Evolutionary conservation across 176 grass and related monocot species (phyloP), one percentile per base, ranked within the genome.

Genomic region (Oryza australiensis): DNA sequence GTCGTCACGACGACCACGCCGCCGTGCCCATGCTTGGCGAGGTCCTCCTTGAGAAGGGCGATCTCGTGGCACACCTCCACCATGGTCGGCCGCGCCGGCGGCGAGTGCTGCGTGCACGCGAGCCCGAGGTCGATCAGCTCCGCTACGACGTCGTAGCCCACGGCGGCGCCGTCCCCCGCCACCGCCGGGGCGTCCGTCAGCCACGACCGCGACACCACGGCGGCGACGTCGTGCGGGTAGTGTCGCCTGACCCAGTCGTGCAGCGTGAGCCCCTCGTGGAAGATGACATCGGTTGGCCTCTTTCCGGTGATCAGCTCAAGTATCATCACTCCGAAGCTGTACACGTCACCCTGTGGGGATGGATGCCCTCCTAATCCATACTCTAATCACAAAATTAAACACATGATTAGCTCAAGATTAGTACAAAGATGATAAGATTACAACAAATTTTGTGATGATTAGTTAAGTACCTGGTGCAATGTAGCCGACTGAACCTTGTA

Each of bases 291-390:
- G 0, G 95, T 95, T 0, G 95, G 95, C 59, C 95, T 83, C 82
- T 95, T 95, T 40, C 92, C 90, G 3, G 92, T 85, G 75, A 95
- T 91, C 53, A 98, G 78, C 78, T 98, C 92, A 0, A 98, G 88
- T 5, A 98, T 45, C 73, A 98, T 26, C 78, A 98, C 95, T 3
- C 95, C 95, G 70, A 95, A 98, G 81, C 95, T 98, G 78, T 98
- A 95, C 22, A 95, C 95, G 69, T 98, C 95, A 9, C 95, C 95
- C 30, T 98, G 85, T 33, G 76, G 79, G 18, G 95, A 93, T 3
- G 95, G 90, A 11, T 88, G 83, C 0, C 92, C 92, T 88, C 95
- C 95, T 38, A 98, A 76, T 7, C 95, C 95, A 37, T 98, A 98
- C 87, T 98, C 95, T 98, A 83, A 72, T 13, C 72, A 59, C 53